Evolutionary conservation across 1,139 yeast species (phyloP).

Genomic region (Yamadazyma jaroonii): DNA sequence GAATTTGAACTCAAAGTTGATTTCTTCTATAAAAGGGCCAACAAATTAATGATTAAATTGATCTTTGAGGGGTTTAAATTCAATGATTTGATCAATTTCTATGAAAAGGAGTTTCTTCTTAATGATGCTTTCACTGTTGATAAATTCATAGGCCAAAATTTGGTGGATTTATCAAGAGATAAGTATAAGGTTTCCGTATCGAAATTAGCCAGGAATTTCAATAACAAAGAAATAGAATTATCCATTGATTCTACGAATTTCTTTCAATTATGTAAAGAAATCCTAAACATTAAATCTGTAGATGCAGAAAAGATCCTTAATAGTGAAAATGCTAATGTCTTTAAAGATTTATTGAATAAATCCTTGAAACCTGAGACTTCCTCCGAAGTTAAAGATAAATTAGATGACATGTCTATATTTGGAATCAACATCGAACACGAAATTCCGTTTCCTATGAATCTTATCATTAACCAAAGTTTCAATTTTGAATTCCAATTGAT

Average conservation of each 20-base stretch:
- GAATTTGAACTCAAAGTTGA: slow-evolving; percentile 60
- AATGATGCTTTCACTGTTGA: slow-evolving; percentile 46
- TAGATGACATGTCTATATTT: slow-evolving; percentile 32
- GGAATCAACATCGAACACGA: slow-evolving; percentile 61
- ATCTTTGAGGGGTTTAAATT: slow-evolving; percentile 63
- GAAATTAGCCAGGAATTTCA: slow-evolving; percentile 19
- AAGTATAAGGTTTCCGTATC: slow-evolving; percentile 31
- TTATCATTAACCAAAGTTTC: slow-evolving; percentile 68
- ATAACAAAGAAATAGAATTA: slow-evolving; percentile 21
- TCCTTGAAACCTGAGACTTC: slow-evolving; percentile 25
- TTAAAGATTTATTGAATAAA: slow-evolving; percentile 36
- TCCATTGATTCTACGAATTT: slow-evolving; percentile 37
- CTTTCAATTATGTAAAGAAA: slow-evolving; percentile 60
- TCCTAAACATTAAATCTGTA: slow-evolving; percentile 61
- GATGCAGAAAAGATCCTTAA: slow-evolving; percentile 55
- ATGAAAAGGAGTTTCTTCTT: slow-evolving; percentile 55
- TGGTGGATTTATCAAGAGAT: slow-evolving; percentile 33
- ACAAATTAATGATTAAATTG: slow-evolving; percentile 55
- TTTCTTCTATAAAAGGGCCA: slow-evolving; percentile 68
- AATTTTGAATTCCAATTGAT: slow-evolving; percentile 77
- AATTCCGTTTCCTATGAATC: slow-evolving; percentile 84
- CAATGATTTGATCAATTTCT: slow-evolving; percentile 40
- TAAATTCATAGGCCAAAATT: slow-evolving; percentile 37
- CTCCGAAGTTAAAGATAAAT: slow-evolving; percentile 32
- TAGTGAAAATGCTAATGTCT: slow-evolving; percentile 29